These are phyloP conservation scores for Jaminaea rosea DNA, from an alignment of 1,284 basidiomycete genomes.

Conservation along the genomic window DNA sequence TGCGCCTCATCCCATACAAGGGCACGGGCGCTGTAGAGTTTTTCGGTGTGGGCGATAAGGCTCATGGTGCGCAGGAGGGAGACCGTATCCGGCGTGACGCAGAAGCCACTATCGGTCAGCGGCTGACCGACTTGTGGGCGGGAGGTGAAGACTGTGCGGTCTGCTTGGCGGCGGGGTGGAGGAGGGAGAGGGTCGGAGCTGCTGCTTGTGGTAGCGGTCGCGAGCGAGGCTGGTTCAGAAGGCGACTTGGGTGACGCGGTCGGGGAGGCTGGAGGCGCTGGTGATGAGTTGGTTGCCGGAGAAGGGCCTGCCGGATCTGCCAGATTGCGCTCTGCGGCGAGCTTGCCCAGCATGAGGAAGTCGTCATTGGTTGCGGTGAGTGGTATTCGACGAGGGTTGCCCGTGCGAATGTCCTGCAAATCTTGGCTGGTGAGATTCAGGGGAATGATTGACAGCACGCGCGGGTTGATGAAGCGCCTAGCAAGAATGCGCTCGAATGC, in stretches of 20 bases:
- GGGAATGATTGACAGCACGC: conserved; percentile 18
- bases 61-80: conserved; percentile 15
- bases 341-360: too few species aligned
- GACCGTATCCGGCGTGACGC: conserved; percentile 12
- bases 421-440: conserved; percentile 17
- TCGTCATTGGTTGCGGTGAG: too few species aligned
- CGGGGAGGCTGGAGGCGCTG: too few species aligned
- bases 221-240: too few species aligned
- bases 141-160: conserved; percentile 17
- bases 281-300: too few species aligned
- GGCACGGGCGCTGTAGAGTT: conserved; percentile 13
- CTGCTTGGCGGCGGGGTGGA: conserved; percentile 12
- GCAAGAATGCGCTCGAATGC: conserved; percentile 20
- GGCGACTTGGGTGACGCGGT: too few species aligned
- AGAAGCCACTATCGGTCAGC: conserved; percentile 18
- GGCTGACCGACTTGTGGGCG: conserved; percentile 24
- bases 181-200: conserved; percentile 20
- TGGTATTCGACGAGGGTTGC: conserved; percentile 24
- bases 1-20: conserved; percentile 34
- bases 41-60: conserved; percentile 11
- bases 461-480: conserved; percentile 23
- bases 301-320: too few species aligned
- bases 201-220: too few species aligned
- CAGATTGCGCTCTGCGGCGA: too few species aligned
- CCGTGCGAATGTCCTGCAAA: conserved; percentile 16